Percentiles rank a stretch among this genome's conserved stretches.
Conservation (phyloP, 2,329 filamentous ascomycete genomes). For the Aspergillus ruber region DNA sequence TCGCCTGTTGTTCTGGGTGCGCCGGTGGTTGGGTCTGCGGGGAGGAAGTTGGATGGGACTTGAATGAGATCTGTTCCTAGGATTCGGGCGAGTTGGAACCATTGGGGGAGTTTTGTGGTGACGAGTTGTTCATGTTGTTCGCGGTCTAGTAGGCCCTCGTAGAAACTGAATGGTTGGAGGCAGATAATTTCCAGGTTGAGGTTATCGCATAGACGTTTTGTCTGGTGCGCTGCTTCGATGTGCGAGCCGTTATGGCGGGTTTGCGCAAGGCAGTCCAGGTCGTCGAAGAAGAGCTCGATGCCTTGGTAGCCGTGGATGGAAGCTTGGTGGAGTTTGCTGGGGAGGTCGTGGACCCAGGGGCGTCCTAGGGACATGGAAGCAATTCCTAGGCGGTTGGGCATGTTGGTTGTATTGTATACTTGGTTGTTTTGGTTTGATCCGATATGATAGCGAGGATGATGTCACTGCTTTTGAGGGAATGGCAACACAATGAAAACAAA, state of each 20-base stretch:
- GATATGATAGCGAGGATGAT: background rate
- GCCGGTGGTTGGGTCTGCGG: conserved; percentile 28
- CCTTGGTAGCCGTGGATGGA: conserved; percentile 34
- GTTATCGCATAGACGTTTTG: conserved; percentile 44
- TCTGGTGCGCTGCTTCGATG: conserved; percentile 24
- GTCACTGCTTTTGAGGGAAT: too few species aligned
- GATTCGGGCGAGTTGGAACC: conserved; percentile 60
- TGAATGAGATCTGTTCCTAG: conserved; percentile 66
- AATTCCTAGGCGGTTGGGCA: conserved; percentile 51
- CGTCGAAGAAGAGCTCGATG: conserved; percentile 33
- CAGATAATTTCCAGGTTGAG: conserved; percentile 39
- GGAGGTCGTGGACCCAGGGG: conserved; percentile 62
- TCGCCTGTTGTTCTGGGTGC: conserved; percentile 42
- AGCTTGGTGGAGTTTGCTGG: conserved; percentile 63
- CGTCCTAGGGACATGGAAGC: conserved; percentile 72
- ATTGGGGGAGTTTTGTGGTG: conserved; percentile 56
- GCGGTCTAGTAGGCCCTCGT: conserved; percentile 65
- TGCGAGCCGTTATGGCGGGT: conserved; percentile 18
- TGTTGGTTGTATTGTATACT: conserved; percentile 6
- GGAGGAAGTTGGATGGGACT: conserved; percentile 65
- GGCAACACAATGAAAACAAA: too few species aligned
- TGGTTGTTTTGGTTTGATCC: background rate
- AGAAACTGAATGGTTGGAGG: conserved; percentile 71
- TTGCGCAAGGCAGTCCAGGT: conserved; percentile 25
- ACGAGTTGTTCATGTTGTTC: conserved; percentile 52